A percentile compares a stretch with the other conserved stretches of the same genome.
Conservation (phyloP, 257 asterid species). For the Primulina tabacum region DNA sequence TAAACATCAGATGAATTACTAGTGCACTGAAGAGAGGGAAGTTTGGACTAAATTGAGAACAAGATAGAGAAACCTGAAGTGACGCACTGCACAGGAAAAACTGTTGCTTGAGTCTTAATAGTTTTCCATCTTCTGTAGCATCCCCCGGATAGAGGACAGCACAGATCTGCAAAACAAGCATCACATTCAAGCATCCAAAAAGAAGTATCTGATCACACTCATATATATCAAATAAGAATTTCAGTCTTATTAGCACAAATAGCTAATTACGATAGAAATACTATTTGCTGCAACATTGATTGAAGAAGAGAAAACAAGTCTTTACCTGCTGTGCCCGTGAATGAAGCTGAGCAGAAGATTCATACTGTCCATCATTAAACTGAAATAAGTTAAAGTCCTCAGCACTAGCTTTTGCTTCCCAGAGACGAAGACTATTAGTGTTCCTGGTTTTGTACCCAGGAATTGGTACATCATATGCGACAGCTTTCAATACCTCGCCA, state of each 20-base stretch:
- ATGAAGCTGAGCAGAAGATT: slow-evolving; percentile 91
- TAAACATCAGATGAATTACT: slow-evolving; percentile 9
- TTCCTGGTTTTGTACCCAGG: slow-evolving; percentile 98
- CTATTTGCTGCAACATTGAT: not conserved
- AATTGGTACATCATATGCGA: slow-evolving; percentile 99
- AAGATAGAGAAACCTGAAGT: slow-evolving; percentile 68
- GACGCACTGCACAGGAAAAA: slow-evolving; percentile 98
- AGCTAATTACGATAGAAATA: not conserved
- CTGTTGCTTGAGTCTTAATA: slow-evolving; percentile 90
- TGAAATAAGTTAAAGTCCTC: slow-evolving; percentile 80
- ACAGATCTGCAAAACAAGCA: slow-evolving; percentile 62
- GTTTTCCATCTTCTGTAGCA: slow-evolving; percentile 91
- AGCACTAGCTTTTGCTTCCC: slow-evolving; percentile 97
- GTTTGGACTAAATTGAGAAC: slow-evolving; percentile 12
- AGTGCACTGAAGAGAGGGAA: not conserved
- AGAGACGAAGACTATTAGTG: slow-evolving; percentile 93
- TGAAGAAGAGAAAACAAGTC: slow-evolving; percentile 11
- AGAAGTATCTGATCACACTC: slow-evolving; percentile 9
- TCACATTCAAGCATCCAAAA: slow-evolving; percentile 13
- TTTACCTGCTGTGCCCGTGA: slow-evolving; percentile 94
- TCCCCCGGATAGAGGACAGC: slow-evolving; percentile 99
- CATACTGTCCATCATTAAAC: slow-evolving; percentile 95
- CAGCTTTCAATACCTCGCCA: slow-evolving; percentile 92
- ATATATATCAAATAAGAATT: slow-evolving; percentile 18
- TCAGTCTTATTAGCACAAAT: slow-evolving; percentile 7